These are phyloP conservation scores for Ascochyta koolunga DNA, from an alignment of 2,329 filamentous ascomycete species.

Conservation along the genomic window DNA sequence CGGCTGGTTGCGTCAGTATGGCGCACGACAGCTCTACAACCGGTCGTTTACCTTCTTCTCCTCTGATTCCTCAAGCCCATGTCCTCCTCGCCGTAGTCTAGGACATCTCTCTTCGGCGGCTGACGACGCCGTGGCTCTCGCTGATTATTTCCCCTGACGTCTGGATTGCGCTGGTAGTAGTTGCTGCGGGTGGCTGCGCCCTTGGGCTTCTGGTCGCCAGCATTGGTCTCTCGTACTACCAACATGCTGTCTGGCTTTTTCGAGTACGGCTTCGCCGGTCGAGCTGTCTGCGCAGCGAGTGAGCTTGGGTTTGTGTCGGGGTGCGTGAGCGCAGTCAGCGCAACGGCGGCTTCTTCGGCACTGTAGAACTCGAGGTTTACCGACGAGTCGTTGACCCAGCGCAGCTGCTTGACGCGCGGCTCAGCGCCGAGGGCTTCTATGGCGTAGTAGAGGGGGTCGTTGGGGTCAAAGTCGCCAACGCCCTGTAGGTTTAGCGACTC, in stretches of 20 bases:
- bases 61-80: constrained; percentile 26
- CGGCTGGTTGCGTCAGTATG: constrained; percentile 34
- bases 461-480: constrained; percentile 79
- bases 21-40: not conserved
- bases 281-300: constrained; percentile 62
- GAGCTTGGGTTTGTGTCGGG: constrained; percentile 55
- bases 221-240: constrained; percentile 74
- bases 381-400: constrained; percentile 95
- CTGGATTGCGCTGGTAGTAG: constrained; percentile 91
- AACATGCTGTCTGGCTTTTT: constrained; percentile 72
- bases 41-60: constrained; percentile 28
- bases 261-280: constrained; percentile 71
- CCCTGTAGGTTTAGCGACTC: constrained; percentile 85
- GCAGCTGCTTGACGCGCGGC: constrained; percentile 65
- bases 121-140: constrained; percentile 60
- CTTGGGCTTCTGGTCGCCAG: constrained; percentile 77
- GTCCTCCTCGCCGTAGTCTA: constrained; percentile 41
- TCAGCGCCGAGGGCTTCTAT: constrained; percentile 66
- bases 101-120: constrained; percentile 29
- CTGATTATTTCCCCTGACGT: constrained; percentile 67
- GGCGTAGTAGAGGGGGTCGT: constrained; percentile 78
- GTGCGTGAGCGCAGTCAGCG: constrained; percentile 60
- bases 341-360: constrained; percentile 59
- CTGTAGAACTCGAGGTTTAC: constrained; percentile 81
- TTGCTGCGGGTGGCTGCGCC: constrained; percentile 81